Evolutionary conservation across 495 filamentous ascomycete genomes (phyloP).

Genomic region (Eremomyces bilateralis): DNA sequence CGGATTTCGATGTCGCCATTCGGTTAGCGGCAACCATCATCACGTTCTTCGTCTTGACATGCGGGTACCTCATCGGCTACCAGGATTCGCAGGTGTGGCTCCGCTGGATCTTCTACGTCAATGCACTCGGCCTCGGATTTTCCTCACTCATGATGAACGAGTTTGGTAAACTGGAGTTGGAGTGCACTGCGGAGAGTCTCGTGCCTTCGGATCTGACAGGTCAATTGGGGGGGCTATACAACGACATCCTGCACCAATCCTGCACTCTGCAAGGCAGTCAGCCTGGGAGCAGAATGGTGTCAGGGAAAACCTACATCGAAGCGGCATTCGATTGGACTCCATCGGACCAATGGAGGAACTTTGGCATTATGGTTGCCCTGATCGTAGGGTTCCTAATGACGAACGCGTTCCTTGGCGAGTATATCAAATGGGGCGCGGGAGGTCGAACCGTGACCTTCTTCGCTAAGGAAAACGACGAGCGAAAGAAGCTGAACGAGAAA

Average conservation of each 20-base stretch:
- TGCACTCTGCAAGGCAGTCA: conserved; percentile 50
- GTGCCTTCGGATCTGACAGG: too few species aligned
- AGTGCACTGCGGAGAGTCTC: conserved; percentile 38
- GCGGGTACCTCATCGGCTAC: conserved; percentile 62
- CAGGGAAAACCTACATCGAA: conserved; percentile 39
- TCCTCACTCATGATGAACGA: conserved; percentile 66
- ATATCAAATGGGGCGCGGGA: conserved; percentile 51
- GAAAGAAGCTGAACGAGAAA: conserved; percentile 43
- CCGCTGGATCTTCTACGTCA: conserved; percentile 66
- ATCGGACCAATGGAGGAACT: conserved; percentile 49
- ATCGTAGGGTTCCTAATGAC: conserved; percentile 44
- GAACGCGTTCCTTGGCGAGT: conserved; percentile 54
- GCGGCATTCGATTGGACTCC: conserved; percentile 38
- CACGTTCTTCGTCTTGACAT: conserved; percentile 56
- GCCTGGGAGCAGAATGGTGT: conserved; percentile 35
- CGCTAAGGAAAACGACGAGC: conserved; percentile 47
- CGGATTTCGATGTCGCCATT: conserved; percentile 70
- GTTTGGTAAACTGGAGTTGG: conserved; percentile 39
- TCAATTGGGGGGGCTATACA: conserved; percentile 42
- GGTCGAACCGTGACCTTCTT: conserved; percentile 60
- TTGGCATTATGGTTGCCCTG: conserved; percentile 47
- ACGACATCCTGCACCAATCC: conserved; percentile 44
- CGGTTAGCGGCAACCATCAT: conserved; percentile 34
- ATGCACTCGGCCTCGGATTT: conserved; percentile 54
- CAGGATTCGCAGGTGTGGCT: conserved; percentile 48